phyloP scores from a whole-genome alignment of 148 eudicot species.

The Camellia sinensis region DNA sequence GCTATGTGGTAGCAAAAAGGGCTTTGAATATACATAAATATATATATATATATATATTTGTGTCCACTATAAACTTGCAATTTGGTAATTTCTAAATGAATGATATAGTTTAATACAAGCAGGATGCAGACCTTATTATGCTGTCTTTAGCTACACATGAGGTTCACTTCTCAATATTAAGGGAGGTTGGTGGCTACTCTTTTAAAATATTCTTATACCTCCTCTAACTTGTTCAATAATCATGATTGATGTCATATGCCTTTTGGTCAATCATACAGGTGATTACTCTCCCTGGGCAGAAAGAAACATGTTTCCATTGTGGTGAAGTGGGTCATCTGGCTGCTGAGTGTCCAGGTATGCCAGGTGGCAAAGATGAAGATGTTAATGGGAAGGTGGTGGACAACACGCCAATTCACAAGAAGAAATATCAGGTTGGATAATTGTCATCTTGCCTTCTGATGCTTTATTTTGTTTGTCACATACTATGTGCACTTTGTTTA shows the following conservation, averaged over 20 bases:
- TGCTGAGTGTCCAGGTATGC: constrained; percentile 73
- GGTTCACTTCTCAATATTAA: constrained; percentile 91
- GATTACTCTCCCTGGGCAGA: constrained; percentile 72
- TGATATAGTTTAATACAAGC: constrained; percentile 23
- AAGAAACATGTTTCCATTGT: constrained; percentile 87
- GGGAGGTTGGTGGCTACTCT: constrained; percentile 70
- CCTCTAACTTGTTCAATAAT: not conserved
- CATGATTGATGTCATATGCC: not conserved
- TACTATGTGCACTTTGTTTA: not conserved
- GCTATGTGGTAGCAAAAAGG: not conserved
- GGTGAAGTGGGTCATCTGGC: constrained; percentile 96
- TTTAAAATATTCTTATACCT: not conserved
- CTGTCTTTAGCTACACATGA: constrained; percentile 92
- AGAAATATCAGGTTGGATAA: constrained; percentile 81
- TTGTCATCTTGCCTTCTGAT: constrained; percentile 8
- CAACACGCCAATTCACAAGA: constrained; percentile 76
- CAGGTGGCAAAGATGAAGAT: constrained; percentile 33
- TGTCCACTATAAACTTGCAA: not conserved
- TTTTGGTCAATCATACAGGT: constrained; percentile 43
- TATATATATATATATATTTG: no score
- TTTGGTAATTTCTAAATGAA: constrained; percentile 6
- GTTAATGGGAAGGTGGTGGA: constrained; percentile 48
- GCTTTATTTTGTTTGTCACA: constrained; percentile 7
- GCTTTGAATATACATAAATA: not conserved
- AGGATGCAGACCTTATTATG: constrained; percentile 99